Percentiles rank a stretch among this genome's conserved stretches.
Evolutionary conservation across 176 grass and related monocot species (phyloP).

Genomic region (Echinochloa phyllopogon): DNA sequence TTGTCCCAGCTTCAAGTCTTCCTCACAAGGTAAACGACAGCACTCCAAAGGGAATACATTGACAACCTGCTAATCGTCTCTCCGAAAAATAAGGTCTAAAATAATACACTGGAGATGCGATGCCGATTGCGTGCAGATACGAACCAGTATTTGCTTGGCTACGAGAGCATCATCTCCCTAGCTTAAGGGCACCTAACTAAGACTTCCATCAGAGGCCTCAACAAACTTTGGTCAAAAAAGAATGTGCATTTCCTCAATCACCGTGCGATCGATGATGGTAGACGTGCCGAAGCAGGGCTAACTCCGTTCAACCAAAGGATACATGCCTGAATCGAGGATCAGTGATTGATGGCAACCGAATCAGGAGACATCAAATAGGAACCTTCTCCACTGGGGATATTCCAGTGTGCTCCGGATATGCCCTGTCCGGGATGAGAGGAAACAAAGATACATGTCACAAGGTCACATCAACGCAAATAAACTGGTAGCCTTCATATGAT

Average conservation of each 20-base stretch:
- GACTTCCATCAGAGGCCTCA: not conserved
- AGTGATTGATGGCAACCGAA: not conserved
- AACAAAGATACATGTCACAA: slow-evolving; percentile 22
- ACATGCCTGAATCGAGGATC: slow-evolving; percentile 15
- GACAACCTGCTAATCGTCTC: not conserved
- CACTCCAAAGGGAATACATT: not conserved
- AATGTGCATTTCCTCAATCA: not conserved
- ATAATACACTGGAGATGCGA: not conserved
- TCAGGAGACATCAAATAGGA: not conserved
- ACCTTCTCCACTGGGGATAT: slow-evolving; percentile 29
- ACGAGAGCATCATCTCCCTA: not conserved
- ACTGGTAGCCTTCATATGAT: not conserved
- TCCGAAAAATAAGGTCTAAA: not conserved
- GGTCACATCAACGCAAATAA: slow-evolving; percentile 12
- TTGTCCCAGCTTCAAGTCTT: slow-evolving; percentile 32
- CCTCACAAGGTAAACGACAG: not conserved
- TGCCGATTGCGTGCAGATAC: not conserved
- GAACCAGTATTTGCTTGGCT: not conserved
- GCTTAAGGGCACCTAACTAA: not conserved
- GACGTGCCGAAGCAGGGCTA: not conserved
- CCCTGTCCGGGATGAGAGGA: not conserved
- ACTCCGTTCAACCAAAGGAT: not conserved
- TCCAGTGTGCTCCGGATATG: slow-evolving; percentile 1
- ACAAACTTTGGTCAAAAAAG: not conserved
- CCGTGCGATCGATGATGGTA: not conserved